Conservation (phyloP, 2,329 filamentous ascomycete genomes). For the Trichoderma atroviride region DNA sequence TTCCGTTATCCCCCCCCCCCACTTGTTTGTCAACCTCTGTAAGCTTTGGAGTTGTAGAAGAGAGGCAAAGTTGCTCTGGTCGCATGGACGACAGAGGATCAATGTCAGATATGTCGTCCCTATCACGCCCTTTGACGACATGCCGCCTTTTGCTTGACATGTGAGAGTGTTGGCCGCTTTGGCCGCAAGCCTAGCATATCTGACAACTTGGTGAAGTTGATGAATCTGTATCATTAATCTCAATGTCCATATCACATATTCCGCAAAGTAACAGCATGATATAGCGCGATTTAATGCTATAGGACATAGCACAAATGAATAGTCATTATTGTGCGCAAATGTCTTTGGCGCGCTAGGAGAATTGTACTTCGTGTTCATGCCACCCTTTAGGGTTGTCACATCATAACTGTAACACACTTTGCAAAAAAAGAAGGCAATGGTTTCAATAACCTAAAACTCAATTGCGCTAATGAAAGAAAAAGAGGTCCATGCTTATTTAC, state of each 20-base stretch:
- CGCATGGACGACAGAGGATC: neutral
- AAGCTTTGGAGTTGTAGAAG: neutral
- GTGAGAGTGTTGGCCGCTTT: neutral
- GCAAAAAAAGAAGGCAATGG: neutral
- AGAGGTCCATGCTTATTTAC: neutral
- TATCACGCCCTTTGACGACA: conserved; percentile 25
- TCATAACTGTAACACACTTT: neutral
- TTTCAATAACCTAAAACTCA: neutral
- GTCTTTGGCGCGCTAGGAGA: neutral
- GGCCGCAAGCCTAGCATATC: neutral
- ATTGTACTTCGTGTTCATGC: neutral
- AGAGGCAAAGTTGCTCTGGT: neutral
- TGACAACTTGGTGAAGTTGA: neutral
- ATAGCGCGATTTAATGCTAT: neutral
- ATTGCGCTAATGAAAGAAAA: neutral
- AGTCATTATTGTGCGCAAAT: neutral
- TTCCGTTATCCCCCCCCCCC: neutral
- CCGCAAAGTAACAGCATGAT: neutral
- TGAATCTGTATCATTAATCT: neutral
- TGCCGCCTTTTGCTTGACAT: conserved; percentile 3
- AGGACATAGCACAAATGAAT: neutral
- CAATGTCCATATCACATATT: neutral
- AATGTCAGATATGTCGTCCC: conserved; percentile 24
- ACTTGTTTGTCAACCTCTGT: neutral
- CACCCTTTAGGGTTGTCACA: neutral